Percentiles rank a stretch among this genome's conserved stretches.
These are phyloP conservation scores for Metarhizium robertsii DNA, from an alignment of 2,329 filamentous ascomycete species.

Conservation along the genomic window DNA sequence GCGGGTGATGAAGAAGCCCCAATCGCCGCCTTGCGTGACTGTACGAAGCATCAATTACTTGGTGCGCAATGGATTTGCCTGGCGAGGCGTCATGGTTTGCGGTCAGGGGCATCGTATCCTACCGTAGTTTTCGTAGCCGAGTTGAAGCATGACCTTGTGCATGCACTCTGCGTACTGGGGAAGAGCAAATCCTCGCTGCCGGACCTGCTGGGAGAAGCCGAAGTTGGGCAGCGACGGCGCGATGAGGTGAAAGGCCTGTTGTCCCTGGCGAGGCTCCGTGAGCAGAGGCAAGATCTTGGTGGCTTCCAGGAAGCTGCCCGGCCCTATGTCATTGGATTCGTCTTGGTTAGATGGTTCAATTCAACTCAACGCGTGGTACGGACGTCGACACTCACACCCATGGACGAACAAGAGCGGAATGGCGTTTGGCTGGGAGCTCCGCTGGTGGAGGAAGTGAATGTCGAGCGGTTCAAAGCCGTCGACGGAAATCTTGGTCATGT, in stretches of 20 bases:
- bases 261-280: slow-evolving; percentile 19
- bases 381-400: slow-evolving; percentile 9
- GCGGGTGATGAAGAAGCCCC: slow-evolving; percentile 59
- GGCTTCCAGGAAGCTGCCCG: slow-evolving; percentile 60
- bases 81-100: background rate
- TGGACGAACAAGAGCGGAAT: slow-evolving; percentile 52
- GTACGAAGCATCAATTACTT: slow-evolving; percentile 19
- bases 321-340: slow-evolving; percentile 28
- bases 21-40: slow-evolving; percentile 58
- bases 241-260: slow-evolving; percentile 44
- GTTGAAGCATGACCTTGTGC: slow-evolving; percentile 58
- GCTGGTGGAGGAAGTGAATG: slow-evolving; percentile 56
- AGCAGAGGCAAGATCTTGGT: slow-evolving; percentile 48
- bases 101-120: background rate
- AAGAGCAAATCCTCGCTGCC: slow-evolving; percentile 21
- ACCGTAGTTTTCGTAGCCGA: slow-evolving; percentile 44
- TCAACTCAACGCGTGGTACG: background rate
- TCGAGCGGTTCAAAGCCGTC: slow-evolving; percentile 49
- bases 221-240: slow-evolving; percentile 49
- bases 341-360: background rate
- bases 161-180: slow-evolving; percentile 41
- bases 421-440: slow-evolving; percentile 37
- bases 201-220: slow-evolving; percentile 24
- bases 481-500: slow-evolving; percentile 39
- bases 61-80: slow-evolving; percentile 25